Base-by-base conservation (phyloP, 805 yeast species). In the Pichia cephalocereana region DNA sequence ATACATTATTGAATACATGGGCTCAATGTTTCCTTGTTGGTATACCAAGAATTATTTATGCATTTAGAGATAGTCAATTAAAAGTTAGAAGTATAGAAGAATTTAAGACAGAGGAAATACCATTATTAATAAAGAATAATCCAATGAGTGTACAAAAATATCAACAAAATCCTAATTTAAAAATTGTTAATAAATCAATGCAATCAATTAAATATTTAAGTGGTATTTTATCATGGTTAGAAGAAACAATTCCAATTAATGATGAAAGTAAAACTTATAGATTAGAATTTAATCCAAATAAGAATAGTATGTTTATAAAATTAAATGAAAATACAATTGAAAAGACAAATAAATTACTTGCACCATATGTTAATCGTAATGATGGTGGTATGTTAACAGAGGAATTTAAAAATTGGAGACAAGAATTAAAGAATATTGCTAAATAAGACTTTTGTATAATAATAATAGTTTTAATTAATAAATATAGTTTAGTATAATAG, bases 11-110 rank as follows among this genome's bases (percentile, higher is more conserved):
- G 61, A 76, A 71, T 52, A 75, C 95, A 0, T 93, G 99, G 99
- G 87, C 95, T 2, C 98, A 89, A 68, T 84, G 96, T 53, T 93
- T 89, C 63, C 69, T 93, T 23, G 71, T 87, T 41, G 99, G 99
- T 5, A 76, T 93, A 19, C 81, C 84, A n/a, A 76, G 77, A 50
- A 74, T 91, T 6, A 75, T 86, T 5, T 86, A 86, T 60, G 99
- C 97, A 0, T 93, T 85, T 65, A 75, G 96, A 55, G 95, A 88
- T 61, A 84, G 84, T 17, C 66, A 78, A 34, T 71, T 83, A 40
- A 63, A 75, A n/a, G 67, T 91, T 47, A 70, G 75, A 52, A 66
- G 82, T 4, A 79, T 86, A 2, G 98, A 93, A 65, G 80, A 84
- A 50, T 89, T 69, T 62, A 70, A 76, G 45, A 83, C 95, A 0